Evolutionary conservation across 2,329 filamentous ascomycete species (phyloP), one percentile per base, ranked within the genome.

Genomic region (Colletotrichum abscissum): DNA sequence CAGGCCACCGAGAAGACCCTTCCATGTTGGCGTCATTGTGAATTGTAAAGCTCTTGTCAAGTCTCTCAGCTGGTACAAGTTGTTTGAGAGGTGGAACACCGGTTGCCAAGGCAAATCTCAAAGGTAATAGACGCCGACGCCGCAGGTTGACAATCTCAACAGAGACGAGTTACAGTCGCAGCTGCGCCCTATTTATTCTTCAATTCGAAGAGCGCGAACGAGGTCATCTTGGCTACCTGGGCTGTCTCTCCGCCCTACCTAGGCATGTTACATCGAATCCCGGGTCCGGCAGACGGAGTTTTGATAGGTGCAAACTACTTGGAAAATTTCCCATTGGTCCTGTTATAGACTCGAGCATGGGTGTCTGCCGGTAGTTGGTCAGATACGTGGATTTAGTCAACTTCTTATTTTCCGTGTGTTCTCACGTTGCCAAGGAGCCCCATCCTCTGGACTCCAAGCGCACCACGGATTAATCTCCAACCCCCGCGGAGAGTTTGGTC

Each of bases 1-100:
- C 28, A 78, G 60, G 57, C 78, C 74, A 56, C 67, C 73, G 55
- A 80, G 56, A n/a, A 75, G 60, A 7, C 76, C 35, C 58, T 77
- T 77, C 58, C 75, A 76, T 62, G 76, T 67, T n/a, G 24, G 67
- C 28, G 75, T 57, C 76, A 72, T 74, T 46, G 49, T 58, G 12
- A 63, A 6, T 26, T 63, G 30, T 1, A 30, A n/a, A 26, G 26
- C 56, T n/a, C 38, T 12, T 63, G 22, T 42, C 16, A 9, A 19
- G 11, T 57, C 6, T 57, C 1, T 35, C 19, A 3, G 26, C 7
- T 56, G 1, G 9, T 49, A 46, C 7, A 5, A n/a, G 26, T 8
- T 1, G 4, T 7, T 5, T 9, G 8, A 4, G 30, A 5, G 16
- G 19, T 22, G 42, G 8, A n/a, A 49, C 7, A 5, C 42, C 42